These are phyloP conservation scores for Kwoniella heveanensis DNA, from an alignment of 768 basidiomycete genomes.

Conservation along the genomic window DNA sequence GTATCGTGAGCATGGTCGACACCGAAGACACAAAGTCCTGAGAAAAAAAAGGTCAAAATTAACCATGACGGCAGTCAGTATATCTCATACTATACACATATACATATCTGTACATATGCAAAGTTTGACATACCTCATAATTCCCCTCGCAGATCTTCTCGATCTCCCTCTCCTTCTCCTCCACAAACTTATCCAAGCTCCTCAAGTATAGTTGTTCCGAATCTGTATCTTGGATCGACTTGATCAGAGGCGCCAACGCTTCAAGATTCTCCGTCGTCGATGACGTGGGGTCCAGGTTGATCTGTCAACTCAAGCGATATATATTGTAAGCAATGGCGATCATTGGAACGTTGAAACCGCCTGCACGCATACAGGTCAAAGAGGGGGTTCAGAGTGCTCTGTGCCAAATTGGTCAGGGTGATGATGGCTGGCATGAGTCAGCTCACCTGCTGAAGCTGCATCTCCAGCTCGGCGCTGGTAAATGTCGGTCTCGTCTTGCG, in stretches of 20 bases:
- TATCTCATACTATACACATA: too few species aligned
- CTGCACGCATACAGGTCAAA: too few species aligned
- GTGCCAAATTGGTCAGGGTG: too few species aligned
- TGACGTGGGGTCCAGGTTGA: constrained; percentile 45
- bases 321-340: too few species aligned
- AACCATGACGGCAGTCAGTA: too few species aligned
- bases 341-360: too few species aligned
- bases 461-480: constrained; percentile 51
- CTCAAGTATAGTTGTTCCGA: constrained; percentile 88
- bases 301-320: constrained; percentile 16
- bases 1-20: constrained; percentile 91
- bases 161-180: constrained; percentile 93
- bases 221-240: constrained; percentile 82
- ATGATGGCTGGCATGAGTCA: too few species aligned
- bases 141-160: constrained; percentile 94
- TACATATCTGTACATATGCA: too few species aligned
- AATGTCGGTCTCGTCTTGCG: constrained; percentile 45
- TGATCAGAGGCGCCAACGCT: constrained; percentile 91
- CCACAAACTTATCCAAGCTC: constrained; percentile 80
- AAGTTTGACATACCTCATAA: constrained; percentile 75
- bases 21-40: constrained; percentile 95
- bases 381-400: too few species aligned
- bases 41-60: background rate
- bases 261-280: constrained; percentile 80
- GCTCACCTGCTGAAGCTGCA: constrained; percentile 52